Conservation (phyloP, 1,284 basidiomycete species). For the Marasmius sp. region DNA sequence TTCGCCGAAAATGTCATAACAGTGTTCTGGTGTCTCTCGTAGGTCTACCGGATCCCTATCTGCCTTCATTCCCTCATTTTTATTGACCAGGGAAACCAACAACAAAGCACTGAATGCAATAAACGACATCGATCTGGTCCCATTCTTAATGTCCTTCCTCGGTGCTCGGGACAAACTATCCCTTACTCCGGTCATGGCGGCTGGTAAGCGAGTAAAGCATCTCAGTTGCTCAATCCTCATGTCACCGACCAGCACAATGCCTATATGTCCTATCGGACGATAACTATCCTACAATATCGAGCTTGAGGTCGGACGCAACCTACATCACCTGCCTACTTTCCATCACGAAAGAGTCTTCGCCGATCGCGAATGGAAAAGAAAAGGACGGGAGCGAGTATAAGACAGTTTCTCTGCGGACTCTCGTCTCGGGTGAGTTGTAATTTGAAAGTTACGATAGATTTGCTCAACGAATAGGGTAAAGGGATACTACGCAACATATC, state of each 20-base stretch:
- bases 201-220: constrained; percentile 49
- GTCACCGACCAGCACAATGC: constrained; percentile 80
- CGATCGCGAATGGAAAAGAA: constrained; percentile 38
- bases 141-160: constrained; percentile 85
- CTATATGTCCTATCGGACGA: constrained; percentile 90
- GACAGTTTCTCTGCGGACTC: constrained; percentile 58
- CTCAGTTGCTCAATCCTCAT: constrained; percentile 3
- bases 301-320: constrained; percentile 58
- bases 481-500: constrained; percentile 78
- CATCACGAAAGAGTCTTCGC: constrained; percentile 41
- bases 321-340: constrained; percentile 74
- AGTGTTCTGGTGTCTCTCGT: constrained; percentile 92
- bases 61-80: constrained; percentile 27
- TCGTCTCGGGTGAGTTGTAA: constrained; percentile 62
- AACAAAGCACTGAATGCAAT: constrained; percentile 88
- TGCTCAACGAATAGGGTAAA: constrained; percentile 23
- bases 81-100: constrained; percentile 75
- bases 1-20: constrained; percentile 91
- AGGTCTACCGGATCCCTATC: constrained; percentile 34
- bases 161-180: constrained; percentile 67
- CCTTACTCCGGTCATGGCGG: constrained; percentile 69
- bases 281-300: constrained; percentile 67
- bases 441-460: not conserved
- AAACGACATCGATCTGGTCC: constrained; percentile 73
- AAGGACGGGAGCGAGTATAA: constrained; percentile 48